Base-by-base conservation (phyloP, 2,329 filamentous ascomycete species). In the Aaosphaeria pasadenensis region DNA sequence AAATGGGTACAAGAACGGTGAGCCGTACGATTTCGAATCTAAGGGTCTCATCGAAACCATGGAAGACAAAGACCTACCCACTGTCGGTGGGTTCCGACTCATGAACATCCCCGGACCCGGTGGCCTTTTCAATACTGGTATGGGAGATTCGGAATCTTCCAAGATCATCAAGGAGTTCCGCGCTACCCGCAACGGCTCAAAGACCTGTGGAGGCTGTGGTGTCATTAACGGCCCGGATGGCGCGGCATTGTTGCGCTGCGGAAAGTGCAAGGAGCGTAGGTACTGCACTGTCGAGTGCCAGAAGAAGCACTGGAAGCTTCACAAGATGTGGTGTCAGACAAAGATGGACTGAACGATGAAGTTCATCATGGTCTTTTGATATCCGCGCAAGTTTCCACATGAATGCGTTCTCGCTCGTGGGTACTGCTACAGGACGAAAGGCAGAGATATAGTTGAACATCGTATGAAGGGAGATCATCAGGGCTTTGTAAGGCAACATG, bases 231-330 rank as follows among this genome's bases (percentile, higher is more conserved):
- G 43, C 5, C 11, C 30, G 30, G 39, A 33, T 7, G 43, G 40
- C 4, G 40, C 39, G n/a, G 45, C 13, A 13, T 52, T 71, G 30
- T 43, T 58, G 11, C 40, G 43, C 17, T 69, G 66, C 35, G 40
- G 49, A 29, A 58, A 51, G 39, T 70, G 66, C 55, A 59, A 53
- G 40, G 49, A 54, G 9, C 47, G 54, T 42, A 55, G 42, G 17
- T 24, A 24, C 17, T 24, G 17, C 17, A 24, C 17, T 24, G 17
- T 24, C 17, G 2, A 24, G 17, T 24, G 17, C 17, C 17, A 24
- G 17, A 24, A 24, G 17, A 24, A 24, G 17, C 17, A 24, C 17
- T 24, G 17, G 17, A 24, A 24, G 17, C 17, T 24, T 24, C 17
- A 24, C 17, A 24, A 24, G 17, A 24, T 24, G 17, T 24, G 17